These are phyloP conservation scores for Pleurotus citrinopileatus DNA, from an alignment of 768 basidiomycete genomes.

Conservation along the genomic window DNA sequence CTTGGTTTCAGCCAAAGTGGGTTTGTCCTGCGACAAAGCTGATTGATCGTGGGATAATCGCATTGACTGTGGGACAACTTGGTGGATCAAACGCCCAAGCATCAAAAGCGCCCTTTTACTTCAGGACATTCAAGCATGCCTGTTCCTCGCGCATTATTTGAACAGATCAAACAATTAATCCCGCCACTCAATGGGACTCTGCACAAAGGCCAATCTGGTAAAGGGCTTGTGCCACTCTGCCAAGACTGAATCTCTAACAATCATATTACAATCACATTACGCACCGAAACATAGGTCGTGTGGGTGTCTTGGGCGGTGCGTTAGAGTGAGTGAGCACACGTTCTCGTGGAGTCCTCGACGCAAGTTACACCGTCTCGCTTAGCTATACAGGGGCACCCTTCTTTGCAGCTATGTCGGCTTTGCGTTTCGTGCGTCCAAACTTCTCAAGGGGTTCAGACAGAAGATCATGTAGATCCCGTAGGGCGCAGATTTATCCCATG, in stretches of 20 bases:
- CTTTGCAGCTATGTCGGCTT: conserved; percentile 89
- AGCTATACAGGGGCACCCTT: conserved; percentile 98
- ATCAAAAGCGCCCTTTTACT: too few relatives aligned
- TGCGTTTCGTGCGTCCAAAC: conserved; percentile 65
- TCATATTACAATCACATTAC: too few relatives aligned
- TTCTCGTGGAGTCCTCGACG: too few relatives aligned
- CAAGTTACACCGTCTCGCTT: background rate
- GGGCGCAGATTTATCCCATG: conserved; percentile 95
- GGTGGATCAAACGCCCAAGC: too few relatives aligned
- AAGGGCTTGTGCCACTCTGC: conserved; percentile 18
- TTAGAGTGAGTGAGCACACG: conserved; percentile 71
- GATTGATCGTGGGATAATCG: too few relatives aligned
- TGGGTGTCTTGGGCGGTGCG: conserved; percentile 93
- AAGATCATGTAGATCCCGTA: conserved; percentile 21
- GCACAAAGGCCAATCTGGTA: conserved; percentile 94
- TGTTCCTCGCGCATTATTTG: conserved; percentile 55
- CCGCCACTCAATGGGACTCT: conserved; percentile 86
- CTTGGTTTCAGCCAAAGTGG: too few relatives aligned
- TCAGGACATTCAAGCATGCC: conserved; percentile 50
- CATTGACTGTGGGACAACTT: too few relatives aligned
- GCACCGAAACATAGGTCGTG: conserved; percentile 80
- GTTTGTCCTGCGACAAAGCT: too few relatives aligned
- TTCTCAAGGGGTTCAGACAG: background rate
- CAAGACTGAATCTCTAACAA: too few relatives aligned
- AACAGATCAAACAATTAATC: conserved; percentile 78